These are phyloP conservation scores for Henckelia pumila DNA, from an alignment of 257 asterid species.

Conservation along the genomic window DNA sequence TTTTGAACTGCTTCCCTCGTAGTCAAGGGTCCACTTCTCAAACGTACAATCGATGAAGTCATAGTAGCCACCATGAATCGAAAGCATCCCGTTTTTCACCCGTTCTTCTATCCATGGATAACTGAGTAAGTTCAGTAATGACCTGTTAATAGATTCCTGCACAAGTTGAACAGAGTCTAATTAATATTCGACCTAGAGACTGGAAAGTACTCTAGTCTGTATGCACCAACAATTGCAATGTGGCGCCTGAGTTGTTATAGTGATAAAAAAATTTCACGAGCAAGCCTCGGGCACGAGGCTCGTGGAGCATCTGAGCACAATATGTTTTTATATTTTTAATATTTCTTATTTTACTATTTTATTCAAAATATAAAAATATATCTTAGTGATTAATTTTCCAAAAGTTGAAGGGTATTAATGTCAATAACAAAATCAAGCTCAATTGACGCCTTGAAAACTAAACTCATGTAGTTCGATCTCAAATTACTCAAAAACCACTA, in stretches of 20 bases:
- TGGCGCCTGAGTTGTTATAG: not conserved
- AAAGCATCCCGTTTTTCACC: slow-evolving; percentile 56
- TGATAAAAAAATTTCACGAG: too few relatives aligned
- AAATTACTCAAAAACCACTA: not conserved
- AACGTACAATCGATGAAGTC: slow-evolving; percentile 80
- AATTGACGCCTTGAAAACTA: not conserved
- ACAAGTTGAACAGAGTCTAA: not conserved
- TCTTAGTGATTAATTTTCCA: too few relatives aligned
- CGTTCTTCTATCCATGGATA: slow-evolving; percentile 85
- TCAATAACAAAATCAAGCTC: not conserved
- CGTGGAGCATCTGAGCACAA: not conserved
- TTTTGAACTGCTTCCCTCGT: slow-evolving; percentile 33
- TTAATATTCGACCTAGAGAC: slow-evolving; percentile 5
- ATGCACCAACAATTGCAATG: not conserved
- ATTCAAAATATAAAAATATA: not conserved
- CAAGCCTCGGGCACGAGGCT: not conserved
- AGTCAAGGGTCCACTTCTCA: slow-evolving; percentile 88
- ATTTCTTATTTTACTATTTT: not conserved
- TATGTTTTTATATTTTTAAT: too few relatives aligned
- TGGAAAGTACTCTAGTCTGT: not conserved
- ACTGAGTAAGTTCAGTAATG: slow-evolving; percentile 72
- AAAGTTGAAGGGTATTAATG: not conserved
- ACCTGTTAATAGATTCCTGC: slow-evolving; percentile 82
- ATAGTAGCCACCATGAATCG: slow-evolving; percentile 91
- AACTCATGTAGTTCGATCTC: not conserved